phyloP scores from a whole-genome alignment of 2,329 filamentous ascomycete species.

The Microcyclosporella mali region DNA sequence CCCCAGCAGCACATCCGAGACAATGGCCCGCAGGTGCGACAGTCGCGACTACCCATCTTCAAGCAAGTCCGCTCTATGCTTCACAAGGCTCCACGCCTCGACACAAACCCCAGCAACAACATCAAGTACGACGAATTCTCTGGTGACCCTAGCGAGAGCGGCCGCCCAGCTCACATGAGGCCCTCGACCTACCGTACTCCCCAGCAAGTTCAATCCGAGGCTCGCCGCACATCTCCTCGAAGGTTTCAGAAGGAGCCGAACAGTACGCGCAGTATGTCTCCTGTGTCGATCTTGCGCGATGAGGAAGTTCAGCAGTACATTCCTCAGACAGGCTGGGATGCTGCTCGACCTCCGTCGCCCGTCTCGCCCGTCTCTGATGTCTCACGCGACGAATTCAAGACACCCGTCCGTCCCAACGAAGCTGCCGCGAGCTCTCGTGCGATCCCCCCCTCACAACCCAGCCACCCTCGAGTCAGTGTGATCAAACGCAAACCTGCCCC shows the following conservation, averaged over 20 bases:
- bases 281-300: conserved; percentile 20
- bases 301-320: conserved; percentile 16
- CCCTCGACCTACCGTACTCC: conserved; percentile 7
- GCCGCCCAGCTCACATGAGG: conserved; percentile 14
- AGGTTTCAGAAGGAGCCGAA: conserved; percentile 3
- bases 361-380: conserved; percentile 15
- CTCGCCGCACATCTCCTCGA: conserved; percentile 11
- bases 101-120: conserved; percentile 10
- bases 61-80: conserved; percentile 31
- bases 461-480: conserved; percentile 4
- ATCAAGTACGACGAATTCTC: conserved; percentile 19
- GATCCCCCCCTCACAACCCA: conserved; percentile 3
- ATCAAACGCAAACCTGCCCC: conserved; percentile 28
- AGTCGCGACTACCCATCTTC: conserved; percentile 28
- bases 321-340: conserved; percentile 9
- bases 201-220: conserved; percentile 2
- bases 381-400: conserved; percentile 1
- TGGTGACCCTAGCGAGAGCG: conserved; percentile 8
- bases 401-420: conserved; percentile 5
- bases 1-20: conserved; percentile 21
- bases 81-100: conserved; percentile 22
- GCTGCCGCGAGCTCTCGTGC: conserved; percentile 5
- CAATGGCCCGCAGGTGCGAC: conserved; percentile 20
- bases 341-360: conserved; percentile 19
- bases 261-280: conserved; percentile 11